These are phyloP conservation scores for Boletus vermiculosoides DNA, from an alignment of 768 basidiomycete genomes.

Conservation along the genomic window DNA sequence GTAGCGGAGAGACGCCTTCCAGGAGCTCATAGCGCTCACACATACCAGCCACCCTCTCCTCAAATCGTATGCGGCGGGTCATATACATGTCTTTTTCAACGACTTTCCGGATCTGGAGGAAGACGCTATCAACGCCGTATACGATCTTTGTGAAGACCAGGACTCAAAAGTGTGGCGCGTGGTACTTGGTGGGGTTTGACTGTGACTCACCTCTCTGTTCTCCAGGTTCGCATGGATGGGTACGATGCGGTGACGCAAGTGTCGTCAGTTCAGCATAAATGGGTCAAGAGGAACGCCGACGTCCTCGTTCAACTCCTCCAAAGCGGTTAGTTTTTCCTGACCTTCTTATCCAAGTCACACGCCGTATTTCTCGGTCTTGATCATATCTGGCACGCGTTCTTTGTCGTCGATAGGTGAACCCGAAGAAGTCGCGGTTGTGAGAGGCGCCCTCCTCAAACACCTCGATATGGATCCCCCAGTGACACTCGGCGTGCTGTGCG, in stretches of 20 bases:
- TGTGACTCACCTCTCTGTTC: conserved; percentile 2
- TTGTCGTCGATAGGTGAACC: conserved; percentile 52
- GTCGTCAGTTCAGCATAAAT: conserved; percentile 48
- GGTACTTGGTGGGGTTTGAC: conserved; percentile 2
- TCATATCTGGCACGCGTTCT: conserved; percentile 14
- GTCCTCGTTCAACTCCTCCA: conserved; percentile 74
- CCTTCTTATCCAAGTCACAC: neutral
- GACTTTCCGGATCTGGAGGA: conserved; percentile 75
- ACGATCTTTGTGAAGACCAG: conserved; percentile 75
- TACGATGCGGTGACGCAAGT: conserved; percentile 59
- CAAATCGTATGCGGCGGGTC: conserved; percentile 57
- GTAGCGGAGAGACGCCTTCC: conserved; percentile 53
- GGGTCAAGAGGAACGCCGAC: conserved; percentile 71
- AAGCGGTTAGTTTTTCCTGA: conserved; percentile 51
- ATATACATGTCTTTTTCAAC: conserved; percentile 57
- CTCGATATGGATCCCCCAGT: conserved; percentile 60
- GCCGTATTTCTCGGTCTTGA: conserved; percentile 16
- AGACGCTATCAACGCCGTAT: conserved; percentile 72
- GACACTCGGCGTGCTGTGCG: conserved; percentile 65
- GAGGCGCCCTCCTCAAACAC: conserved; percentile 57
- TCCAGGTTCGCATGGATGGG: conserved; percentile 66
- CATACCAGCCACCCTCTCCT: conserved; percentile 46
- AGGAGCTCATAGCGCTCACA: conserved; percentile 52
- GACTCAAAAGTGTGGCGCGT: conserved; percentile 43
- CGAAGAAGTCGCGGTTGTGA: conserved; percentile 61